phyloP scores from a whole-genome alignment of 2,329 filamentous ascomycete species.

The Aspergillus sp. region DNA sequence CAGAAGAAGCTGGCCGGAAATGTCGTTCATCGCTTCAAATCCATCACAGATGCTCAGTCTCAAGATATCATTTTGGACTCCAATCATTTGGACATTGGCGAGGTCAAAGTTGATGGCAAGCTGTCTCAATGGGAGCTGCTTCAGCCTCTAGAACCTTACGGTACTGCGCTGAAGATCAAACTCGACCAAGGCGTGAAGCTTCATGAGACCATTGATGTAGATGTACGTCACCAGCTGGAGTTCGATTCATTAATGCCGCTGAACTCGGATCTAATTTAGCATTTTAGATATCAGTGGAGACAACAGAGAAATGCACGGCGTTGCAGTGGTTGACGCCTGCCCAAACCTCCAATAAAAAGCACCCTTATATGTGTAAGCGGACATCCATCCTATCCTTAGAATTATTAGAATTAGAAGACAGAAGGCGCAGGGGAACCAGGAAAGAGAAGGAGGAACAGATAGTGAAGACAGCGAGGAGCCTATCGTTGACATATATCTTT shows the following conservation, averaged over 20 bases:
- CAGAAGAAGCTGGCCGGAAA: conserved; percentile 67
- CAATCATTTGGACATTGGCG: conserved; percentile 67
- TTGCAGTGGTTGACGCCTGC: conserved; percentile 91
- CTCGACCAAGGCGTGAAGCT: conserved; percentile 42
- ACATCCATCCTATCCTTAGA: neutral
- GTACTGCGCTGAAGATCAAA: conserved; percentile 40
- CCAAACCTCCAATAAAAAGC: conserved; percentile 91
- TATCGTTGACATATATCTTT: neutral
- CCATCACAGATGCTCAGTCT: conserved; percentile 62
- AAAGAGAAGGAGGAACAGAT: too few species aligned
- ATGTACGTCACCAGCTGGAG: conserved; percentile 26
- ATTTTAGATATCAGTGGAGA: conserved; percentile 59
- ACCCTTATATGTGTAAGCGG: conserved; percentile 74
- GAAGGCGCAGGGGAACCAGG: too few species aligned
- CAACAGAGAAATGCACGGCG: conserved; percentile 81
- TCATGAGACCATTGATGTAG: conserved; percentile 41
- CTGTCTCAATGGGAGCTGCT: conserved; percentile 62
- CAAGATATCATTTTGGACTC: conserved; percentile 80
- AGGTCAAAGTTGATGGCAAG: conserved; percentile 61
- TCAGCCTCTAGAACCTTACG: conserved; percentile 61
- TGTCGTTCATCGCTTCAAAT: conserved; percentile 68
- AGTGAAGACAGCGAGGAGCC: neutral
- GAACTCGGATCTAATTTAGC: conserved; percentile 1
- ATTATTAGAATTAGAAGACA: neutral
- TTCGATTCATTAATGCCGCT: neutral